Conservation (phyloP, 257 asterid genomes). For the Vinca minor region DNA sequence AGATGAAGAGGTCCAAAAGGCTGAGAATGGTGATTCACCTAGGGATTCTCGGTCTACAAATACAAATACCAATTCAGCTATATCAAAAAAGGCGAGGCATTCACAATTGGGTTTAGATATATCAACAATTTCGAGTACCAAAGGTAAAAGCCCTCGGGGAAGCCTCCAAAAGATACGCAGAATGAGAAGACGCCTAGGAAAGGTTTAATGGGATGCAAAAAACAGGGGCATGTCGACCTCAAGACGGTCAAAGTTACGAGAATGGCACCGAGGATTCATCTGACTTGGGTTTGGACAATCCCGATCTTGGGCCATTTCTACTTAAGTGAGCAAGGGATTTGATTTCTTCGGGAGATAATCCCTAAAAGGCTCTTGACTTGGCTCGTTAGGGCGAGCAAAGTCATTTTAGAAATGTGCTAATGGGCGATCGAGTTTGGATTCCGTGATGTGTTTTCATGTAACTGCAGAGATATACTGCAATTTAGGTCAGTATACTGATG, state of each 20-base stretch:
- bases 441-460: constrained; percentile 81
- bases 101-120: constrained; percentile 37
- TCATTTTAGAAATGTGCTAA: constrained; percentile 67
- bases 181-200: constrained; percentile 32
- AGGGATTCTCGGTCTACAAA: constrained; percentile 34
- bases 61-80: constrained; percentile 28
- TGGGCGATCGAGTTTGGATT: constrained; percentile 64
- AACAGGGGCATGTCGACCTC: constrained; percentile 27
- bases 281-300: constrained; percentile 50
- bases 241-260: constrained; percentile 34
- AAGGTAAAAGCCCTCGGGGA: constrained; percentile 35
- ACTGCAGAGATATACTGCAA: constrained; percentile 78
- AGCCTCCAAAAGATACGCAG: constrained; percentile 32
- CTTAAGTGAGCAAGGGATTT: constrained; percentile 82
- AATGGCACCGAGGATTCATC: constrained; percentile 41
- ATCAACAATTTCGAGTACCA: constrained; percentile 45
- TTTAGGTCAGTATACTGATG: constrained; percentile 67
- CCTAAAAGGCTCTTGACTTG: constrained; percentile 65
- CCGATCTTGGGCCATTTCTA: constrained; percentile 79
- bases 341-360: constrained; percentile 77
- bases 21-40: constrained; percentile 30
- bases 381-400: constrained; percentile 69
- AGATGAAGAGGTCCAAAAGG: constrained; percentile 55
- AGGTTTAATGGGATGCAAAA: constrained; percentile 34
- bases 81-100: constrained; percentile 34